Conservation (phyloP, 805 yeast species). For the Lipomyces japonicus region DNA sequence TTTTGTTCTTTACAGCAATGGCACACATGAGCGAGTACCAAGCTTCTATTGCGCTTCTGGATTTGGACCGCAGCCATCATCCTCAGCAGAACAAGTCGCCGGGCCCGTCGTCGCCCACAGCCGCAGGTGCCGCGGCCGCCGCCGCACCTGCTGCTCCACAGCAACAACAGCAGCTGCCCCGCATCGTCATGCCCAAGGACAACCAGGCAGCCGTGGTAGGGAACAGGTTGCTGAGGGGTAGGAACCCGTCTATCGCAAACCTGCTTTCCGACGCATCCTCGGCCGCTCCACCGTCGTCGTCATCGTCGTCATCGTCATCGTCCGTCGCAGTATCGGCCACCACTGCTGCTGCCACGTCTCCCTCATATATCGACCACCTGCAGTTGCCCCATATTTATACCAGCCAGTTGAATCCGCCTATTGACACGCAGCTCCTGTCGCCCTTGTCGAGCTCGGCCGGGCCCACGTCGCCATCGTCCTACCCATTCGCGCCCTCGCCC, state of each 20-base stretch:
- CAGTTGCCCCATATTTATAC: constrained; percentile 13
- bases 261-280: constrained; percentile 21
- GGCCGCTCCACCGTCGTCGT: not conserved
- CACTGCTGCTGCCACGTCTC: constrained; percentile 5
- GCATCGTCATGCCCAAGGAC: constrained; percentile 23
- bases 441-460: constrained; percentile 14
- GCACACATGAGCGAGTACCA: constrained; percentile 29
- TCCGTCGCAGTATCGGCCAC: constrained; percentile 11
- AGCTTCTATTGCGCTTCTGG: constrained; percentile 31
- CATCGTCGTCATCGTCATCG: constrained; percentile 6
- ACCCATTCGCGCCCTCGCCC: constrained; percentile 14
- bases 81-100: constrained; percentile 2
- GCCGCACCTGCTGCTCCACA: constrained; percentile 9
- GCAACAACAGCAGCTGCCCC: constrained; percentile 17
- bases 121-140: constrained; percentile 10
- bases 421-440: constrained; percentile 28
- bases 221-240: constrained; percentile 4
- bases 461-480: constrained; percentile 6
- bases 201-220: constrained; percentile 7
- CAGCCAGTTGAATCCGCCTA: constrained; percentile 25
- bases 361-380: not conserved
- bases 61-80: constrained; percentile 22
- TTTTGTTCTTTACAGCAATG: constrained; percentile 1
- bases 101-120: not conserved
- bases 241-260: constrained; percentile 25